A percentile compares a stretch with the other conserved stretches of the same genome.
Evolutionary conservation across 1,139 yeast species (phyloP).

Genomic region (Hansenula lynferdii): DNA sequence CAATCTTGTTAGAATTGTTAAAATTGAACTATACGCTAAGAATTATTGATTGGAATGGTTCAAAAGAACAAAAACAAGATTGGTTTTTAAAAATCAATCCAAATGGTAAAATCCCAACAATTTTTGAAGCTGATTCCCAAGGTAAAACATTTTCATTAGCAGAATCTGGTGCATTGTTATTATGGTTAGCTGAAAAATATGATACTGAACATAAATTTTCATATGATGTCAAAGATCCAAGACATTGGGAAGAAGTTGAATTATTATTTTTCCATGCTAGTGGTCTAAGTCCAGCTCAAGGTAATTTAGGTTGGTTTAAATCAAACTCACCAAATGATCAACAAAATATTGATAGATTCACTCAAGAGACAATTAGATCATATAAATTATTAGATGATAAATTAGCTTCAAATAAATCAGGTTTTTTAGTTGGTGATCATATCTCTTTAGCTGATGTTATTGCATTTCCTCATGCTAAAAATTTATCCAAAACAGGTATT

Average conservation of each 20-base stretch:
- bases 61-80: slow-evolving; percentile 34
- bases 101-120: slow-evolving; percentile 46
- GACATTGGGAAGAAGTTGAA: slow-evolving; percentile 42
- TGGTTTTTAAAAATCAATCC: slow-evolving; percentile 46
- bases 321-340: slow-evolving; percentile 36
- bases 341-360: slow-evolving; percentile 41
- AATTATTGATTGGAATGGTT: slow-evolving; percentile 31
- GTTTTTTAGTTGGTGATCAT: slow-evolving; percentile 51
- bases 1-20: slow-evolving; percentile 44
- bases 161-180: slow-evolving; percentile 56
- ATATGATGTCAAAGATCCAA: slow-evolving; percentile 33
- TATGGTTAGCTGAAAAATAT: slow-evolving; percentile 48
- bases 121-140: slow-evolving; percentile 36
- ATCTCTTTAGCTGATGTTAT: slow-evolving; percentile 48
- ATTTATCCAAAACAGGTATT: not conserved
- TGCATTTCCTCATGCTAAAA: slow-evolving; percentile 31
- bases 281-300: slow-evolving; percentile 56
- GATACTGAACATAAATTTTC: slow-evolving; percentile 44
- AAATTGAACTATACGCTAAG: slow-evolving; percentile 41
- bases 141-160: slow-evolving; percentile 35
- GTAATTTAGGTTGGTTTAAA: slow-evolving; percentile 42
- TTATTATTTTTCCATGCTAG: slow-evolving; percentile 48
- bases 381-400: slow-evolving; percentile 45
- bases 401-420: slow-evolving; percentile 36
- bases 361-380: slow-evolving; percentile 41